phyloP scores from a whole-genome alignment of 495 filamentous ascomycete genomes.

The Penicillium macrosclerotiorum region DNA sequence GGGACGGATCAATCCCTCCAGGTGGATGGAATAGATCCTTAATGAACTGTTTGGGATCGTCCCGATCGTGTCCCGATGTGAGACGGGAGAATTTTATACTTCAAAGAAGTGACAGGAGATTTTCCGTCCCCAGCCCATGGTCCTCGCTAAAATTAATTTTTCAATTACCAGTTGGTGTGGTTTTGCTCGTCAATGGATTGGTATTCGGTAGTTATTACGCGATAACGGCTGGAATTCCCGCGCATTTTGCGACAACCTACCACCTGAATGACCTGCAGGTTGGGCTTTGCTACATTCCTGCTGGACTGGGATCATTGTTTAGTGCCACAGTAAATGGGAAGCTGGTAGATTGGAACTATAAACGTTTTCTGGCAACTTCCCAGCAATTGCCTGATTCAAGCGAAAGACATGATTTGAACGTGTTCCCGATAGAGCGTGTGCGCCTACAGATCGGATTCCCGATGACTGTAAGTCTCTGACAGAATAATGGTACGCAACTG shows the following conservation, averaged over 20 bases:
- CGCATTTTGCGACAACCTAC: slow-evolving; percentile 26
- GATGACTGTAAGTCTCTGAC: slow-evolving; percentile 19
- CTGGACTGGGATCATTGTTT: slow-evolving; percentile 56
- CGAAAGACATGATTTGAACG: slow-evolving; percentile 35
- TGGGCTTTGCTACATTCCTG: slow-evolving; percentile 36
- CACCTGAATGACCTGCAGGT: slow-evolving; percentile 33
- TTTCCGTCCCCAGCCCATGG: slow-evolving; percentile 26
- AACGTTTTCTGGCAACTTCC: slow-evolving; percentile 19
- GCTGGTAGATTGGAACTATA: slow-evolving; percentile 51
- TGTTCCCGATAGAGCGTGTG: slow-evolving; percentile 44
- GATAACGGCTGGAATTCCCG: slow-evolving; percentile 32
- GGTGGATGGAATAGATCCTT: slow-evolving; percentile 21
- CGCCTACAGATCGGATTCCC: slow-evolving; percentile 42
- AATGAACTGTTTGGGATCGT: slow-evolving; percentile 30
- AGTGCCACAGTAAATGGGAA: slow-evolving; percentile 80
- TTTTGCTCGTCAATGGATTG: slow-evolving; percentile 45
- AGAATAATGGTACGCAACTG: neutral
- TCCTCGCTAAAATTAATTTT: slow-evolving; percentile 46
- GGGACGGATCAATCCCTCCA: slow-evolving; percentile 33
- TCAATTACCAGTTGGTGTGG: slow-evolving; percentile 52
- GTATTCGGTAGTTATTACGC: slow-evolving; percentile 39
- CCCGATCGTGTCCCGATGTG: slow-evolving; percentile 41
- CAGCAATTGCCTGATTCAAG: slow-evolving; percentile 40
- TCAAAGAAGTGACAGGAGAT: neutral
- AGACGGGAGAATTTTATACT: neutral